These are phyloP conservation scores for Osmanthus fragrans DNA, from an alignment of 257 asterid species.

Conservation along the genomic window DNA sequence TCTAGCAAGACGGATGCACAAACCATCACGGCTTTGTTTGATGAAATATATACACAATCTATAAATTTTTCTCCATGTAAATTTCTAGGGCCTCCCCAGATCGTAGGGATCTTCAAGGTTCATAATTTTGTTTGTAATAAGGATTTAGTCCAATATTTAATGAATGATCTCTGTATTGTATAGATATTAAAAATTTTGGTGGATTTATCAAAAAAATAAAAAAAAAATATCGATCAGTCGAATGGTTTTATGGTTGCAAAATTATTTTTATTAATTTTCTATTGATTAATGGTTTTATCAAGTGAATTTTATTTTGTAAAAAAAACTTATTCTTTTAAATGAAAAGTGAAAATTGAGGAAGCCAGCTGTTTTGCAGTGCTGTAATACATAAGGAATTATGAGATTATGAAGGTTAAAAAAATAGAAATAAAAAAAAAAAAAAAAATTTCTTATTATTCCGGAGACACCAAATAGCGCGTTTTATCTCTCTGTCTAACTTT, in stretches of 20 bases:
- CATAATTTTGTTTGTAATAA: conserved; percentile 20
- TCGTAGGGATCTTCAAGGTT: conserved; percentile 16
- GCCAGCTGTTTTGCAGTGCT: no score
- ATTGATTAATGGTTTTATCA: no score
- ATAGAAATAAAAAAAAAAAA: no score
- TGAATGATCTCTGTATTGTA: not conserved
- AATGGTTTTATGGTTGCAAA: not conserved
- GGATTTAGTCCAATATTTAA: not conserved
- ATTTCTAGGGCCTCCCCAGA: conserved; percentile 25
- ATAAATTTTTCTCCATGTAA: conserved; percentile 19
- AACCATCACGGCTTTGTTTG: conserved; percentile 16
- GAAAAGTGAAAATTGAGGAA: no score
- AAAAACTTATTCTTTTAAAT: no score
- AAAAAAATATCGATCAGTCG: not conserved
- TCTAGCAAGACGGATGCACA: conserved; percentile 4
- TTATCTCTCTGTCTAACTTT: not conserved
- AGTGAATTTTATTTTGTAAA: no score
- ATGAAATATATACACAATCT: conserved; percentile 9
- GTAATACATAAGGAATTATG: no score
- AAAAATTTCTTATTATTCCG: no score
- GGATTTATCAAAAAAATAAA: not conserved
- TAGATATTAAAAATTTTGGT: not conserved
- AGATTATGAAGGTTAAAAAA: no score
- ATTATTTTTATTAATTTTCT: not conserved
- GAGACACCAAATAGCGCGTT: not conserved